Evolutionary conservation across 2,329 filamentous ascomycete species (phyloP).

Genomic region (Epichloe baconii): DNA sequence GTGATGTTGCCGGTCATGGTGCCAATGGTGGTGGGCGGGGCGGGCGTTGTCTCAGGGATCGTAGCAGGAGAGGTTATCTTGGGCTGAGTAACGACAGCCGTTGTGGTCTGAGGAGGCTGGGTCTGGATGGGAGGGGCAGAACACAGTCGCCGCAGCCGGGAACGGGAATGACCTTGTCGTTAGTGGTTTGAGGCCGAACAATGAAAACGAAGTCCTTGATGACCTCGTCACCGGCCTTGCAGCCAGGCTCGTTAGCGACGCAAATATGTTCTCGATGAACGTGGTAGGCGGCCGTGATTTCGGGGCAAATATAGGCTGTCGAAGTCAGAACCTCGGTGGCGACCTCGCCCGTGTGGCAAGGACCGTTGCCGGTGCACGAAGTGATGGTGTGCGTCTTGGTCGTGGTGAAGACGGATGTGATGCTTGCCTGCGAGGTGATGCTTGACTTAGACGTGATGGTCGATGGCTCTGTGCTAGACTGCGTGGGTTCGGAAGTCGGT

Average conservation of each 20-base stretch:
- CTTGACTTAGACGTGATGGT: background rate
- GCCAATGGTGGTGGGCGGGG: background rate
- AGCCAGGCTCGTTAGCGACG: constrained; percentile 13
- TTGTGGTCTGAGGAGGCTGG: constrained; percentile 1
- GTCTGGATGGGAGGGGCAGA: constrained; percentile 10
- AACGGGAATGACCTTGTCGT: constrained; percentile 12
- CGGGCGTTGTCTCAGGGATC: background rate
- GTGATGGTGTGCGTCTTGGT: constrained; percentile 44
- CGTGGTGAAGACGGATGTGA: constrained; percentile 32
- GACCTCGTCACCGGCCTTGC: constrained; percentile 14
- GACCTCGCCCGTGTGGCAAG: constrained; percentile 12
- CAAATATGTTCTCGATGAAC: constrained; percentile 18
- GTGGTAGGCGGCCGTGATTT: constrained; percentile 16
- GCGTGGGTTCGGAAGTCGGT: background rate
- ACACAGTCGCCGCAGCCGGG: constrained; percentile 9
- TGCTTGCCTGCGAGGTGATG: constrained; percentile 6
- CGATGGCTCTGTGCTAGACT: background rate
- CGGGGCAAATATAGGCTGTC: constrained; percentile 11
- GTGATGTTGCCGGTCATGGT: background rate
- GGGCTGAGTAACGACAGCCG: background rate
- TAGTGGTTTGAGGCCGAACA: constrained; percentile 14
- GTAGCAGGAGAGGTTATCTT: background rate
- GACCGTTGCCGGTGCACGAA: constrained; percentile 37
- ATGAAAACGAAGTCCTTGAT: constrained; percentile 13
- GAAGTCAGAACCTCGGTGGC: constrained; percentile 13